Evolutionary conservation across 2,329 filamentous ascomycete species (phyloP).

Genomic region (Zelopaecilomyces penicillatus): DNA sequence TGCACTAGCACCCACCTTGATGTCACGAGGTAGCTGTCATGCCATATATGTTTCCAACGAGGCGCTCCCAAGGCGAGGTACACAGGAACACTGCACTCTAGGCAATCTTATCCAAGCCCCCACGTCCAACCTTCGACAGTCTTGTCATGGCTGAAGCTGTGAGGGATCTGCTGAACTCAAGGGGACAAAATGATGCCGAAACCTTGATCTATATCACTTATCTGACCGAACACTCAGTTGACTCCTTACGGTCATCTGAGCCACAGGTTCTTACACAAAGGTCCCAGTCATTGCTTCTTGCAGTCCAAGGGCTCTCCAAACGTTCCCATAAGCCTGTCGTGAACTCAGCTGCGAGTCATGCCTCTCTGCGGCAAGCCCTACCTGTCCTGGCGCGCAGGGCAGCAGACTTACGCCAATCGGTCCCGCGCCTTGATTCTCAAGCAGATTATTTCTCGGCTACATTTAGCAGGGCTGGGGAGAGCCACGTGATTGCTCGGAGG

Average conservation of each 20-base stretch:
- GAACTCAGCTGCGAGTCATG: constrained; percentile 67
- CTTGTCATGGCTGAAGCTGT: constrained; percentile 28
- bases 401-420: constrained; percentile 56
- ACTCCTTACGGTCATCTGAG: constrained; percentile 65
- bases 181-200: constrained; percentile 36
- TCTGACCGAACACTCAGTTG: constrained; percentile 67
- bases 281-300: constrained; percentile 71
- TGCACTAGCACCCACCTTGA: too few species aligned
- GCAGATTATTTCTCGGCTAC: constrained; percentile 73
- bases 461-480: constrained; percentile 67
- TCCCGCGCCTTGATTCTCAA: constrained; percentile 71
- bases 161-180: constrained; percentile 24
- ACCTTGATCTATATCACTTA: constrained; percentile 66
- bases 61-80: too few species aligned
- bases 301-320: constrained; percentile 80
- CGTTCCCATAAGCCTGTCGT: constrained; percentile 82
- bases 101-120: too few species aligned
- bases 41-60: too few species aligned
- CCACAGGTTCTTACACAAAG: constrained; percentile 71
- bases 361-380: constrained; percentile 63
- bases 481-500: constrained; percentile 61
- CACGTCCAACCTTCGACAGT: too few species aligned
- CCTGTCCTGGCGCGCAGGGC: constrained; percentile 60
- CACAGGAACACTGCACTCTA: too few species aligned
- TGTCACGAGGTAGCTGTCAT: too few species aligned